Evolutionary conservation across 2,329 filamentous ascomycete genomes (phyloP), one percentile per base, ranked within the genome.

Genomic region (Fusarium sterilihyphosum): DNA sequence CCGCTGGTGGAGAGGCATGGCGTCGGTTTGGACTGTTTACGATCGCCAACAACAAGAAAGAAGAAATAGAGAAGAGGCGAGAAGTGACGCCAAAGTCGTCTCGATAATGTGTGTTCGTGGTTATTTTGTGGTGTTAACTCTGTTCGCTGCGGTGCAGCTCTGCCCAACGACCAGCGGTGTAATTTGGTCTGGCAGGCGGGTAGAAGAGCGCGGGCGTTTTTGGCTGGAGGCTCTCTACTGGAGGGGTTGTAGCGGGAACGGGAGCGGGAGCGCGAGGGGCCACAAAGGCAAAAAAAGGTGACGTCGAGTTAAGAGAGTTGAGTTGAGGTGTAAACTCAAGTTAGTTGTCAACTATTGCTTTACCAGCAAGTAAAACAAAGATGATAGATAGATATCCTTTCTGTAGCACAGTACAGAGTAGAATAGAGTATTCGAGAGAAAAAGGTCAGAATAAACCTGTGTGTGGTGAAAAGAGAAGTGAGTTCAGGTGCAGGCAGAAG

Each of bases 1-100:
- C 53, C 78, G 73, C 71, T 79, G 78, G 71, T 78, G 73, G 52
- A 79, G 67, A 76, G 77, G 76, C 78, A 80, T 80, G 66, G 73
- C 67, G 73, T 76, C 72, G 71, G 58, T 46, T 75, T 61, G 46
- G 63, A 61, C 61, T 75, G 61, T 73, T 76, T 61, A 73, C 62
- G 74, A 59, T 70, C 63, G 69, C 70, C 73, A 67, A 71, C 61
- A 65, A 76, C 59, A 65, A 73, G 37, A 66, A 70, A 64, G 61
- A 49, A 70, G 65, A 65, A 71, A 57, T 67, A 69, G 50, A 56
- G 33, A 59, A 47, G 57, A 53, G 26, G 54, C 47, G 58, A 54
- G 41, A 57, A 53, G 49, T 46, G 73, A 74, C 71, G 49, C 67
- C 73, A 53, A 66, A 71, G 62, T 67, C 60, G 68, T 63, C 72